Evolutionary conservation across 1,139 yeast species (phyloP).

Genomic region (Hansenula anomala): DNA sequence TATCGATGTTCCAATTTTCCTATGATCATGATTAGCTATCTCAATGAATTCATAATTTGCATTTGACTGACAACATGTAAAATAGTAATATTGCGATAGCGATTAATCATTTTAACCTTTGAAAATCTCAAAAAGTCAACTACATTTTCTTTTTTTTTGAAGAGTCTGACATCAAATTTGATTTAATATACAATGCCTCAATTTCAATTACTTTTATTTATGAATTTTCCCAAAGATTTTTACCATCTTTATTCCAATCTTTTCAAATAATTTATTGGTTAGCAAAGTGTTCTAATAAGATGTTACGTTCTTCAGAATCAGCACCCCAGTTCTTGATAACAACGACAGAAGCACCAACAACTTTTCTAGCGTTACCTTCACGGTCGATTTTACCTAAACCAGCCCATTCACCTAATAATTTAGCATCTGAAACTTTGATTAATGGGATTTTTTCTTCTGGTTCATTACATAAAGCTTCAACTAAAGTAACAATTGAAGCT

Average conservation of each 20-base stretch:
- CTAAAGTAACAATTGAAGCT: conserved; percentile 93
- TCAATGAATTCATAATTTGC: too few species aligned
- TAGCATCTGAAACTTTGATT: conserved; percentile 99
- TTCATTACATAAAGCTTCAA: conserved; percentile 99
- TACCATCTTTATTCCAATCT: too few species aligned
- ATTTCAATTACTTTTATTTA: too few species aligned
- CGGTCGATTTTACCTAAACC: conserved; percentile 99
- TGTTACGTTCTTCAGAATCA: conserved; percentile 96
- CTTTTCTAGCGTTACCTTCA: conserved; percentile 99
- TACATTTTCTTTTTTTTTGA: too few species aligned
- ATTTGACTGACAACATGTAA: too few species aligned
- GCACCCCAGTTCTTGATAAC: conserved; percentile 99
- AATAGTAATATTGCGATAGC: too few species aligned
- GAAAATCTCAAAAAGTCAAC: too few species aligned
- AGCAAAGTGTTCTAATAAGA: conserved; percentile 94
- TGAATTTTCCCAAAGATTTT: too few species aligned
- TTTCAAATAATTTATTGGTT: conserved; percentile 32
- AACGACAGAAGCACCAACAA: conserved; percentile 99
- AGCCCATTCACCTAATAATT: conserved; percentile 99
- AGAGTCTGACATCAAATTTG: neutral
- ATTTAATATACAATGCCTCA: neutral
- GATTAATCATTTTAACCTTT: too few species aligned
- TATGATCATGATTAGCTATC: conserved; percentile 17
- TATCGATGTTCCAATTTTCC: conserved; percentile 25
- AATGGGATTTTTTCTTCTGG: conserved; percentile 95